phyloP scores from a whole-genome alignment of 805 yeast genomes.

The Lipomyces japonicus region DNA sequence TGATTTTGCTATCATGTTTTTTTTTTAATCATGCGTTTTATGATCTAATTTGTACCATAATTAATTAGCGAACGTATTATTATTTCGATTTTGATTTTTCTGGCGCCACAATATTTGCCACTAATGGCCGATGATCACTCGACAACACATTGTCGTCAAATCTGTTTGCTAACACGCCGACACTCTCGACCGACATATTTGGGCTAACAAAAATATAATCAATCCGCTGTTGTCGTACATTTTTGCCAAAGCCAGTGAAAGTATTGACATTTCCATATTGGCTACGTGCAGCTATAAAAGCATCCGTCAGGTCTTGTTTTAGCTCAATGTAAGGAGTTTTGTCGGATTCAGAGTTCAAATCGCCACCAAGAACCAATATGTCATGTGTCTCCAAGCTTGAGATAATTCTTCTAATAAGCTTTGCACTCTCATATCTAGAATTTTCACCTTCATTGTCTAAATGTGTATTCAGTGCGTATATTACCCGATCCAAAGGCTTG shows the following conservation, averaged over 20 bases:
- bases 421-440: slow-evolving; percentile 48
- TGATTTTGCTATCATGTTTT: too few relatives aligned
- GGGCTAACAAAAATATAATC: slow-evolving; percentile 41
- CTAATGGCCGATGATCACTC: slow-evolving; percentile 25
- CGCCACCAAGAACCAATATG: slow-evolving; percentile 50
- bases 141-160: slow-evolving; percentile 20
- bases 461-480: slow-evolving; percentile 47
- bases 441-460: slow-evolving; percentile 48
- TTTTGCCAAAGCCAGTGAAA: slow-evolving; percentile 48
- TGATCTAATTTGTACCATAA: too few relatives aligned
- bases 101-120: slow-evolving; percentile 12
- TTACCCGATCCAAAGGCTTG: slow-evolving; percentile 24
- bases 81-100: too few relatives aligned
- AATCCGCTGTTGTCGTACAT: slow-evolving; percentile 33
- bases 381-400: slow-evolving; percentile 38
- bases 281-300: slow-evolving; percentile 34
- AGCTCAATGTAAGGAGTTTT: slow-evolving; percentile 46
- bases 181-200: neutral
- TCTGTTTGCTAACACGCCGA: slow-evolving; percentile 13
- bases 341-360: slow-evolving; percentile 51
- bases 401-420: slow-evolving; percentile 38
- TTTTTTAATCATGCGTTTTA: too few relatives aligned
- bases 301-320: slow-evolving; percentile 40
- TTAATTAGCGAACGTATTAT: too few relatives aligned
- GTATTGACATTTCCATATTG: slow-evolving; percentile 47